These are phyloP conservation scores for Geosmithia putterillii DNA, from an alignment of 2,329 filamentous ascomycete genomes.

Conservation along the genomic window DNA sequence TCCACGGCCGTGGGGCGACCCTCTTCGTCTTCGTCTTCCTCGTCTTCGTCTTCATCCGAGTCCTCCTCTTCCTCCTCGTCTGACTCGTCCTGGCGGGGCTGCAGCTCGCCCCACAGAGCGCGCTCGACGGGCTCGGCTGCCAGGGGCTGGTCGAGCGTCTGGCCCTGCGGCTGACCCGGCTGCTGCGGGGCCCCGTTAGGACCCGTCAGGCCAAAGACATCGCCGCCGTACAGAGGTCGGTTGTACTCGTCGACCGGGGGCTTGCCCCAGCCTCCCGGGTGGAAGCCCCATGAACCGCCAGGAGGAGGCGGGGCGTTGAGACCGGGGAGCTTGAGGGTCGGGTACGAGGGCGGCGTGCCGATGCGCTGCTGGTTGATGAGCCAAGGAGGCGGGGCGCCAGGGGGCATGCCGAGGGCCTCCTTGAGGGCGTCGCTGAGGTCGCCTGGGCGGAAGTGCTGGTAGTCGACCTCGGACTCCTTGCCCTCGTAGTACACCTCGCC, in stretches of 20 bases:
- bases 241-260: conserved; percentile 92
- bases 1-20: conserved; percentile 30
- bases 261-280: conserved; percentile 91
- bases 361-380: conserved; percentile 93
- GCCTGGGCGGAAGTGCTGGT: conserved; percentile 79
- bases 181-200: conserved; percentile 15
- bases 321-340: conserved; percentile 86
- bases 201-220: conserved; percentile 71
- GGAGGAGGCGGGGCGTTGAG: conserved; percentile 86
- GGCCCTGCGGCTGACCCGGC: conserved; percentile 16
- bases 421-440: conserved; percentile 82
- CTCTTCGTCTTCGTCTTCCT: conserved; percentile 49
- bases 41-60: conserved; percentile 54
- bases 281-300: conserved; percentile 87
- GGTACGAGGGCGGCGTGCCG: conserved; percentile 88
- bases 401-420: conserved; percentile 87
- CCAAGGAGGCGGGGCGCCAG: conserved; percentile 90
- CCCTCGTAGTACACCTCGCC: conserved; percentile 99
- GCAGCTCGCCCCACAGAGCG: conserved; percentile 83
- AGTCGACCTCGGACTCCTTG: conserved; percentile 94
- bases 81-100: conserved; percentile 64
- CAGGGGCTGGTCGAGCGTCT: conserved; percentile 20
- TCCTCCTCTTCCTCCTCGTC: conserved; percentile 65
- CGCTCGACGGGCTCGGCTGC: conserved; percentile 73
- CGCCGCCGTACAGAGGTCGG: conserved; percentile 80